phyloP scores from a whole-genome alignment of 768 basidiomycete species.

The Tulasnella sp. region DNA sequence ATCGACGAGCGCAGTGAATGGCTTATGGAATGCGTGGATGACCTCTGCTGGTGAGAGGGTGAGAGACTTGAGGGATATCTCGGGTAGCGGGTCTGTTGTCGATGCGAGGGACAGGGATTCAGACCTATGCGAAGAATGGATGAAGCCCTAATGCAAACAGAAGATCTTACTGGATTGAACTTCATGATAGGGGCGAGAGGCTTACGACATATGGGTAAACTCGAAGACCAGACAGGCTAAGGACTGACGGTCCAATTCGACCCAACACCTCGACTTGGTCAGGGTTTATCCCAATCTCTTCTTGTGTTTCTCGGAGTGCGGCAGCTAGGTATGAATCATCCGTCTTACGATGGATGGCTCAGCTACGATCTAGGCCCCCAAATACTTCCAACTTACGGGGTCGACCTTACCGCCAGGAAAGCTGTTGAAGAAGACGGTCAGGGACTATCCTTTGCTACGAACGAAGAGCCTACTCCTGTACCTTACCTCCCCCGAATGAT shows the following conservation, averaged over 20 bases:
- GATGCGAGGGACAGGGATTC: slow-evolving; percentile 3
- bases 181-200: neutral
- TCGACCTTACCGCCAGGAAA: slow-evolving; percentile 74
- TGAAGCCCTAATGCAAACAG: slow-evolving; percentile 36
- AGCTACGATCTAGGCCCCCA: neutral
- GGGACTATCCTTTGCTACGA: neutral
- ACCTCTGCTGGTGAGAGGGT: slow-evolving; percentile 59
- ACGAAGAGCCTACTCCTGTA: slow-evolving; percentile 36
- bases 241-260: slow-evolving; percentile 57
- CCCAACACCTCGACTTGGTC: slow-evolving; percentile 64
- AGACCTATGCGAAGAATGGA: slow-evolving; percentile 12
- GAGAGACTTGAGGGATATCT: slow-evolving; percentile 53
- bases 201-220: slow-evolving; percentile 79
- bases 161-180: neutral
- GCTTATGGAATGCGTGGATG: slow-evolving; percentile 66
- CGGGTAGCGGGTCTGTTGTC: slow-evolving; percentile 49
- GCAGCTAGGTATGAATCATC: slow-evolving; percentile 53
- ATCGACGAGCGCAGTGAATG: slow-evolving; percentile 51
- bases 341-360: slow-evolving; percentile 40
- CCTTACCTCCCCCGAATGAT: slow-evolving; percentile 83
- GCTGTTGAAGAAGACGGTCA: slow-evolving; percentile 41
- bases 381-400: slow-evolving; percentile 43
- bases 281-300: slow-evolving; percentile 66
- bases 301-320: slow-evolving; percentile 68
- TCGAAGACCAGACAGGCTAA: slow-evolving; percentile 54